Base-by-base conservation (phyloP, 169 alveolate genomes). In the Plasmodium gonderi region DNA sequence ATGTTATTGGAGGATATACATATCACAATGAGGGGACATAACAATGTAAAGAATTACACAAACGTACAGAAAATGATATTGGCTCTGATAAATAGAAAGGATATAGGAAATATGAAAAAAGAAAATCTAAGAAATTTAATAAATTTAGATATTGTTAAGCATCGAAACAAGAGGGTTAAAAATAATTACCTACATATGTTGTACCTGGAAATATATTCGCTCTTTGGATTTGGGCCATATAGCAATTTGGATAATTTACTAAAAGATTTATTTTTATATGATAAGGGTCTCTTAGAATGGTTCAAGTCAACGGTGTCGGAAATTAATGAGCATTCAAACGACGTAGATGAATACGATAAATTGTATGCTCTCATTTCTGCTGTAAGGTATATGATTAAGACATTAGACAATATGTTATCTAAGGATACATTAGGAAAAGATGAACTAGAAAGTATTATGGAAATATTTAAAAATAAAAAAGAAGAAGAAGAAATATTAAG, bases 281-380 rank as follows among this genome's bases (percentile, higher is more conserved):
- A 90, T 90, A 90, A 90, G 65, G 54, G 60, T 0, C 47, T 90
- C 23, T 69, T 90, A 44, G 45, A 64, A 65, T 90, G 80, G 80
- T 90, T 77, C 17, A 44, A 47, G 5, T 8, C 11, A 14, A 64
- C 83, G 6, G 20, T 83, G 1, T 69, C 76, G 8, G 36, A 69
- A 68, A 26, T 44, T 11, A 36, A 42, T 14, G 42, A 47, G 42
- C 31, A 72, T 44, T 74, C 36, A n/a, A 14, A 20, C 60, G 72
- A 36, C 9, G 23, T 17, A 7, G 44, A 64, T 38, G 12, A 45
- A 7, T 69, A 42, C 42, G 42, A 47, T 38, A 42, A 82, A 36
- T 23, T 82, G 23, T 76, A 12, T 2, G 8, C 60, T 38, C 38
- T 82, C 60, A 29, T 82, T 68, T 69, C 80, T 31, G 51, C 92